Conservation (phyloP, 2,329 filamentous ascomycete species). For the Aspergillus puulaauensis region DNA sequence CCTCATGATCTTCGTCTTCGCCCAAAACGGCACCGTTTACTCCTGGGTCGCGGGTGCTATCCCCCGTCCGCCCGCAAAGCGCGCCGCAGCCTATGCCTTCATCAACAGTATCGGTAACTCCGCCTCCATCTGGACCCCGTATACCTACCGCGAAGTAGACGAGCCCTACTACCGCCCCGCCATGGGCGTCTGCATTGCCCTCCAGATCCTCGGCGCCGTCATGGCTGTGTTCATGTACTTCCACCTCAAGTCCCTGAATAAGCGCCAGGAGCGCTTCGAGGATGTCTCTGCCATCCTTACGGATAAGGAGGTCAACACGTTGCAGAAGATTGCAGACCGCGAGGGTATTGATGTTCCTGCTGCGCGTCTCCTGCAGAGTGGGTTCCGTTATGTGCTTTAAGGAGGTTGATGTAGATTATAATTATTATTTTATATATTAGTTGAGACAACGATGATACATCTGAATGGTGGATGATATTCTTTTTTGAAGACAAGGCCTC, state of each 20-base stretch:
- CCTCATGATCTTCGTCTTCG: slow-evolving; percentile 57
- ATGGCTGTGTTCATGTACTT: slow-evolving; percentile 39
- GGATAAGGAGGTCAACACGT: slow-evolving; percentile 46
- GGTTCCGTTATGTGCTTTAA: slow-evolving; percentile 53
- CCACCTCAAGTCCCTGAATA: slow-evolving; percentile 49
- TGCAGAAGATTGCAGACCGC: slow-evolving; percentile 53
- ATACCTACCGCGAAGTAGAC: slow-evolving; percentile 46
- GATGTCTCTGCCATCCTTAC: slow-evolving; percentile 47
- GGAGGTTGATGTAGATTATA: not conserved
- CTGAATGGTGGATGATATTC: no score
- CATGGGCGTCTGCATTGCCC: slow-evolving; percentile 43
- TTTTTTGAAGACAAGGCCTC: no score
- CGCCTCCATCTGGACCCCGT: slow-evolving; percentile 54
- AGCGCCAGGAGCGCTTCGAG: slow-evolving; percentile 51
- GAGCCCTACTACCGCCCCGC: slow-evolving; percentile 42
- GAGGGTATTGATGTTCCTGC: slow-evolving; percentile 52
- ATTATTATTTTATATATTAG: no score
- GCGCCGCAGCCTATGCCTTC: slow-evolving; percentile 55
- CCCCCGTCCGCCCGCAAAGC: slow-evolving; percentile 54
- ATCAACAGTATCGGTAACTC: slow-evolving; percentile 57
- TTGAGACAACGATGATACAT: no score
- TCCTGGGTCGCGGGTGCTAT: slow-evolving; percentile 54
- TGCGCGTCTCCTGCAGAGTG: slow-evolving; percentile 54
- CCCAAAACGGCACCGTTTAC: slow-evolving; percentile 52
- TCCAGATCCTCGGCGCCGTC: slow-evolving; percentile 37